Percentiles rank a stretch among this genome's conserved stretches.
These are phyloP conservation scores for Aspergillus viridinutans DNA, from an alignment of 2,329 filamentous ascomycete species.

Conservation along the genomic window DNA sequence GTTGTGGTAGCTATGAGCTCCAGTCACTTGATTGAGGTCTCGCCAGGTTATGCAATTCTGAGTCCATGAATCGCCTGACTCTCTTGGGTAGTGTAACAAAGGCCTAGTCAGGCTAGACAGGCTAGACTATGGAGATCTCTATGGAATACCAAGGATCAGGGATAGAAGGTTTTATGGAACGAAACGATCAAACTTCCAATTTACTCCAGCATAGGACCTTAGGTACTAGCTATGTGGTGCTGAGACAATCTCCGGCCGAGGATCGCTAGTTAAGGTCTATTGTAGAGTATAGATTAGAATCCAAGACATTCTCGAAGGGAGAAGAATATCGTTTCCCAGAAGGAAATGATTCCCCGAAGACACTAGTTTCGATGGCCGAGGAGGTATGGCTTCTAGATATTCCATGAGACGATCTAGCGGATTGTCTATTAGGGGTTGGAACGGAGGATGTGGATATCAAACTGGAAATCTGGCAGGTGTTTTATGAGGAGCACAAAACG, in stretches of 20 bases:
- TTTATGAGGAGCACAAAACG: neutral
- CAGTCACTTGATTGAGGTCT: neutral
- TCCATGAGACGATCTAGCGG: conserved; percentile 3
- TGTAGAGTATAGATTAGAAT: neutral
- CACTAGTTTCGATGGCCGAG: neutral
- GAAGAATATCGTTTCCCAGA: neutral
- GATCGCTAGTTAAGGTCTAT: neutral
- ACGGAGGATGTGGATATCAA: neutral
- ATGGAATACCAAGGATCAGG: neutral
- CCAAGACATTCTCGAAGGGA: neutral
- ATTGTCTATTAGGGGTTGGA: neutral
- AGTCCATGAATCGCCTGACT: neutral
- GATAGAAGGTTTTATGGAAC: neutral
- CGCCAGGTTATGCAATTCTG: neutral
- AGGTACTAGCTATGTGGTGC: no score
- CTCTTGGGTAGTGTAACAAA: neutral
- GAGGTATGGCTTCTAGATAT: neutral
- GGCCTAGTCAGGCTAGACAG: neutral
- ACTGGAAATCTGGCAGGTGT: neutral
- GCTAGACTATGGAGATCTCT: no score
- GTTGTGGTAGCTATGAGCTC: neutral
- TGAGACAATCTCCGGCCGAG: neutral
- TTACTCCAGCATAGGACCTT: neutral
- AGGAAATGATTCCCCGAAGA: neutral
- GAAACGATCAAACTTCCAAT: neutral